Evolutionary conservation across 1,139 yeast species (phyloP).

Genomic region (Sugiyamaella pinicola): DNA sequence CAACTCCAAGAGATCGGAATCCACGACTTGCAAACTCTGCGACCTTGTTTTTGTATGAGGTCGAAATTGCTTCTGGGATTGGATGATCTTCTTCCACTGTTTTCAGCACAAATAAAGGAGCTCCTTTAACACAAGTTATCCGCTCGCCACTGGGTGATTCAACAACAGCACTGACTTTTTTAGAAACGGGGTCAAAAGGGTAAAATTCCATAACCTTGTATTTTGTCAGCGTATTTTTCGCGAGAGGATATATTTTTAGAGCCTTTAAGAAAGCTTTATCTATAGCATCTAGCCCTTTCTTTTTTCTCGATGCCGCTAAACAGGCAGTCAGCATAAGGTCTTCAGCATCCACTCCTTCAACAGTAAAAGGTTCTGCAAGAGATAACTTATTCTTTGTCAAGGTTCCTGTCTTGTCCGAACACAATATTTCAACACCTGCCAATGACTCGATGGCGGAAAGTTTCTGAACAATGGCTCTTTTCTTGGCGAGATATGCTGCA

Average conservation of each 20-base stretch:
- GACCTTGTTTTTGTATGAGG: constrained; percentile 68
- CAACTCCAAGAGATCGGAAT: constrained; percentile 74
- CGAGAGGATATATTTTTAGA: constrained; percentile 60
- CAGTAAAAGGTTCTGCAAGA: constrained; percentile 98
- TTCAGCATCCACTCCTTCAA: constrained; percentile 97
- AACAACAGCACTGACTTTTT: constrained; percentile 69
- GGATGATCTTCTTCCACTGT: constrained; percentile 72
- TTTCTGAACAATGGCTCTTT: constrained; percentile 98
- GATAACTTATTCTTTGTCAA: constrained; percentile 96
- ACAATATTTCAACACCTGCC: constrained; percentile 98
- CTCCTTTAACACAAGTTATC: constrained; percentile 71
- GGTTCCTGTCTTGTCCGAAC: constrained; percentile 99
- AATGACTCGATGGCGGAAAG: constrained; percentile 97
- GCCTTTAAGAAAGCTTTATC: constrained; percentile 97
- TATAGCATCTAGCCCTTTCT: constrained; percentile 98
- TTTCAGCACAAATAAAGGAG: constrained; percentile 69
- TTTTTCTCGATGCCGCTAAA: constrained; percentile 98
- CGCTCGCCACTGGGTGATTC: constrained; percentile 70
- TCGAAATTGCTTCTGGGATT: constrained; percentile 54
- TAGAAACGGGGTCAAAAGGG: constrained; percentile 73
- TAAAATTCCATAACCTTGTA: constrained; percentile 68
- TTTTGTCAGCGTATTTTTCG: constrained; percentile 59
- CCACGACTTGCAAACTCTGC: constrained; percentile 76
- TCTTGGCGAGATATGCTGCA: constrained; percentile 98
- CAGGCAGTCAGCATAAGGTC: constrained; percentile 98